A percentile compares a stretch with the other conserved stretches of the same genome.
These are phyloP conservation scores for Holtermannia corniformis DNA, from an alignment of 768 basidiomycete species.

Conservation along the genomic window DNA sequence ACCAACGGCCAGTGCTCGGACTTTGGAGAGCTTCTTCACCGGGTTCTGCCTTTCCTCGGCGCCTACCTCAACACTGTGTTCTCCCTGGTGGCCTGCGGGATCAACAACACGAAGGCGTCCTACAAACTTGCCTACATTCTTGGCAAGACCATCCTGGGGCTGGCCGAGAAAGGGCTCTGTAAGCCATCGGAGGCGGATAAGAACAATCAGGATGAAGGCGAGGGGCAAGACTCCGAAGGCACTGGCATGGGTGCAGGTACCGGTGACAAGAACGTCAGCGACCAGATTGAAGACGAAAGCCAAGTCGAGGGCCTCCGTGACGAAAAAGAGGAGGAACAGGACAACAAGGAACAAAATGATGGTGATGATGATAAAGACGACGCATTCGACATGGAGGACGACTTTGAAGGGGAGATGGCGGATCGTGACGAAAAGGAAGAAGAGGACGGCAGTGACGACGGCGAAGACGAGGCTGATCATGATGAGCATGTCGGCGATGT, in stretches of 20 bases:
- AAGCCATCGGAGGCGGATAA: conserved; percentile 59
- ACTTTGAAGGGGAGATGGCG: conserved; percentile 76
- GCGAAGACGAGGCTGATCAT: conserved; percentile 51
- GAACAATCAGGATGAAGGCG: conserved; percentile 45
- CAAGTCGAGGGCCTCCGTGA: conserved; percentile 88
- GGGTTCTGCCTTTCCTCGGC: conserved; percentile 64
- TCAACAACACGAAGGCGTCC: conserved; percentile 60
- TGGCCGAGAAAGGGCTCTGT: conserved; percentile 86
- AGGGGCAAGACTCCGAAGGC: conserved; percentile 51
- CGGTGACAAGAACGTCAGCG: conserved; percentile 78
- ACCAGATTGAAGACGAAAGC: conserved; percentile 90
- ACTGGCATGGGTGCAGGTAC: conserved; percentile 80
- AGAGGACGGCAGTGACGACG: conserved; percentile 40
- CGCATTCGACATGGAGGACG: conserved; percentile 82
- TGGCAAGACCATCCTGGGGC: conserved; percentile 59
- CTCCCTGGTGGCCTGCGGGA: conserved; percentile 52
- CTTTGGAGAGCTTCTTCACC: conserved; percentile 34
- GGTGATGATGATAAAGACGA: conserved; percentile 46
- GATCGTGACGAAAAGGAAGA: conserved; percentile 49
- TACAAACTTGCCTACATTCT: conserved; percentile 79
- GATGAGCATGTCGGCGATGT: conserved; percentile 79
- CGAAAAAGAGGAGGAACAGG: conserved; percentile 47
- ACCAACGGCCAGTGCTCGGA: background rate
- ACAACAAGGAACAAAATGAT: conserved; percentile 25
- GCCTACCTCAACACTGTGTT: conserved; percentile 53